phyloP scores from a whole-genome alignment of 2,329 filamentous ascomycete genomes.

The Dryadomyces quercus-mongolicae region DNA sequence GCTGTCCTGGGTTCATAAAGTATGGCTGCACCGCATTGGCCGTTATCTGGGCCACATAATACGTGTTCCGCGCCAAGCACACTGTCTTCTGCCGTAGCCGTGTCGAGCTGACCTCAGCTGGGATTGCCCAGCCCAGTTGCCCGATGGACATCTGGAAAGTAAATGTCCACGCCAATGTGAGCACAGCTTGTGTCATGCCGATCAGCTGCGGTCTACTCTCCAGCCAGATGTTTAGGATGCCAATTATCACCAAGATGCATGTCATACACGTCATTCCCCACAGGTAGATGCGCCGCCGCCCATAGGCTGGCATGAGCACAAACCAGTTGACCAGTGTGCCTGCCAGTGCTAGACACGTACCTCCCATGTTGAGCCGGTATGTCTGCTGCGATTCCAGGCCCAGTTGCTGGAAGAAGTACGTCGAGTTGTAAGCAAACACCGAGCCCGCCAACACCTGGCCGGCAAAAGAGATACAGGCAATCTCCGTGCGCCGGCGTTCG shows the following conservation, averaged over 20 bases:
- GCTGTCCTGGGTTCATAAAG: conserved; percentile 26
- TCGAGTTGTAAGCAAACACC: conserved; percentile 21
- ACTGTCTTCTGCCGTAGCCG: conserved; percentile 22
- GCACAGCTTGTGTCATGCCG: conserved; percentile 5
- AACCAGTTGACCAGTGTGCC: conserved; percentile 10
- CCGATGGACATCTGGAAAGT: conserved; percentile 24
- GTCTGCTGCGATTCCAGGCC: conserved; percentile 19
- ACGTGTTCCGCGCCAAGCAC: conserved; percentile 18
- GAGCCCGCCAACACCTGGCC: conserved; percentile 18
- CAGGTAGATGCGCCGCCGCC: conserved; percentile 11
- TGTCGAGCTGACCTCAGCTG: conserved; percentile 21
- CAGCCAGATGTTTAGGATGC: conserved; percentile 12
- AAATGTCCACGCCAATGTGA: conserved; percentile 10
- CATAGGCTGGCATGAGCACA: conserved; percentile 9
- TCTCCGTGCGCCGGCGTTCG: conserved; percentile 32
- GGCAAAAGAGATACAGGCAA: conserved; percentile 26
- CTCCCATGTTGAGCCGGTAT: conserved; percentile 21
- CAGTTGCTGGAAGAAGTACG: conserved; percentile 13
- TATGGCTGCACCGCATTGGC: conserved; percentile 18
- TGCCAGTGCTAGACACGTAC: conserved; percentile 17
- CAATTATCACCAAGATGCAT: conserved; percentile 8
- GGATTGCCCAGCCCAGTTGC: conserved; percentile 22
- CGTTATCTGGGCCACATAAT: conserved; percentile 16
- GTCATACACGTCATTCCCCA: conserved; percentile 9
- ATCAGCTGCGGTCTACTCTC: background rate